A percentile compares a stretch with the other conserved stretches of the same genome.
Evolutionary conservation across 129 eudicot genomes (phyloP).

Genomic region (Centaurea solstitialis): DNA sequence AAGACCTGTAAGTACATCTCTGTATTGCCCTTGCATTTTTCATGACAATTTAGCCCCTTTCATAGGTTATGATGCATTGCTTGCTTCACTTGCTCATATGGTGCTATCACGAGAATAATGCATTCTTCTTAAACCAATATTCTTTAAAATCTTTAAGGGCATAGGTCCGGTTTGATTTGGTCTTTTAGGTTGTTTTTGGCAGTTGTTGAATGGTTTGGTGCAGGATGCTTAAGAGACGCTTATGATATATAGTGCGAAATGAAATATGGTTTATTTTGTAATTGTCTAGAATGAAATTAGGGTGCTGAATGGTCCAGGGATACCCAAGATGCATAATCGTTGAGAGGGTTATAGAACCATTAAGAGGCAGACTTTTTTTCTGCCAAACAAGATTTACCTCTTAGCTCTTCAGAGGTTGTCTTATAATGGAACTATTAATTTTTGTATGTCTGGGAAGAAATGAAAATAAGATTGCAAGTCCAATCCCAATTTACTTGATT

Average conservation of each 20-base stretch:
- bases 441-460: slow-evolving; percentile 1
- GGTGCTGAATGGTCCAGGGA: no score
- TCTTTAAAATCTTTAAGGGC: background rate
- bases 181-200: background rate
- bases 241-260: no score
- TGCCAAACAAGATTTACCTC: no score
- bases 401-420: no score
- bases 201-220: no score
- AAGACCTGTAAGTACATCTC: slow-evolving; percentile 78
- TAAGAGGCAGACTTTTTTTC: no score
- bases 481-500: background rate
- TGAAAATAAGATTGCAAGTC: background rate
- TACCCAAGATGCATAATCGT: no score
- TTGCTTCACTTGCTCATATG: background rate
- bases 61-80: background rate
- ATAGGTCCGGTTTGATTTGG: background rate
- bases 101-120: background rate
- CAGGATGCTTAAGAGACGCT: no score
- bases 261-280: no score
- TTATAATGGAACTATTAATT: no score
- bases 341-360: no score
- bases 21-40: background rate
- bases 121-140: background rate
- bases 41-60: background rate
- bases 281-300: no score